Evolutionary conservation across 306 rosid species (phyloP), one percentile per base, ranked within the genome.

Genomic region (Cucurbita moschata): DNA sequence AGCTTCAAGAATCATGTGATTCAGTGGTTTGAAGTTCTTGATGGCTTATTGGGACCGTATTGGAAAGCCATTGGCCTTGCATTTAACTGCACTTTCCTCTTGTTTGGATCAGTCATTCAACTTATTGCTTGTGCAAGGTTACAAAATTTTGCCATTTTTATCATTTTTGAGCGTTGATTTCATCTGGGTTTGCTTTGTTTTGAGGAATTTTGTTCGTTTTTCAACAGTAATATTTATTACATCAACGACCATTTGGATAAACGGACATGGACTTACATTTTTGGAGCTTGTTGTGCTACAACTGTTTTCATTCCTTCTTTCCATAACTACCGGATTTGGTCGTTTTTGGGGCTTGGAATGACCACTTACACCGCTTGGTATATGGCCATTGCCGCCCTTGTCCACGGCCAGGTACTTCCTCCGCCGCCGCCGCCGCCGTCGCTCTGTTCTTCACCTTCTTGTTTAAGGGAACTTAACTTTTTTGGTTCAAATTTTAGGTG

Each of bases 21-120:
- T 73, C 99, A 95, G 92, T 94, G 99, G 99, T 94, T 94, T 49
- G 99, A 94, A 84, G 99, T 94, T 73, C 96, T 95, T 16, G 99
- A 95, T 82, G 99, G 97, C 47, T 80, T 95, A 59, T 64, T 95
- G 49, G 99, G 99, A 69, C 88, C 96, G 8, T 85, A 79, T 66
- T 95, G 99, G 99, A 95, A 91, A 77, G 95, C 97, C 10, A 19
- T 75, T 64, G 99, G 99, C 73, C 86, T 95, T 64, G 97, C 91
- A 21, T 95, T 95, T 83, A 95, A 95, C 80, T 95, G 99, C 71
- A 95, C 99, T 71, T 95, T 95, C 84, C 96, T 95, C 23, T 84
- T 95, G 53, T 95, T 91, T 76, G 99, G 99, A 84, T 89, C 99
- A 69, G 99, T 95, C 77, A 95, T 95, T 19, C 99, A 95, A 86